phyloP scores from a whole-genome alignment of 208 protist genomes.

The Naegleria gruberi region DNA sequence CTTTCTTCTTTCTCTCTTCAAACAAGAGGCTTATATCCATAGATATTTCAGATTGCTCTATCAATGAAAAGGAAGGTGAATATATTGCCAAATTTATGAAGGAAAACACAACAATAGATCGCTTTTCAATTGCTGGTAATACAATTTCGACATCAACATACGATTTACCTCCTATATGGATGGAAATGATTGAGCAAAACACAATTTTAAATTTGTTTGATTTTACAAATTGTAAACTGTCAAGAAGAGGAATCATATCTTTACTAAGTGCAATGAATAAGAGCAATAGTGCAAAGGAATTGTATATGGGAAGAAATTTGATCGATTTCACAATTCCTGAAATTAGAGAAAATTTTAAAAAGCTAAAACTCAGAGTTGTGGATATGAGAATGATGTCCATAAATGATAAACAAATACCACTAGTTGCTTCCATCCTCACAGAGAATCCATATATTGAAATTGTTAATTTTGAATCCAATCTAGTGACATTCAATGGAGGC shows the following conservation, averaged over 20 bases:
- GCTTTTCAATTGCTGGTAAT: neutral
- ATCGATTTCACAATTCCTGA: neutral
- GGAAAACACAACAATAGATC: neutral
- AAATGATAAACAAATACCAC: neutral
- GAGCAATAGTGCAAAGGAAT: neutral
- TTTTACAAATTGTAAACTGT: neutral
- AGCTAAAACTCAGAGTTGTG: neutral
- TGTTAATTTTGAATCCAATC: neutral
- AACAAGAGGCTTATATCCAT: neutral
- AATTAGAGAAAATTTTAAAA: neutral
- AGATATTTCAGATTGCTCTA: neutral
- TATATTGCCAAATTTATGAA: neutral
- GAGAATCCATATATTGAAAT: neutral
- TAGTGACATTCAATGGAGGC: neutral
- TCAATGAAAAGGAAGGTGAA: neutral
- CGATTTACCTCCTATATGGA: neutral
- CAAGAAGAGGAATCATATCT: neutral
- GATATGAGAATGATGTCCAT: neutral
- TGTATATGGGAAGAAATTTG: neutral
- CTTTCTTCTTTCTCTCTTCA: neutral
- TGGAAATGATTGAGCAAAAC: too few species aligned
- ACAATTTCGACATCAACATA: neutral
- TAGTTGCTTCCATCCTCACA: too few species aligned
- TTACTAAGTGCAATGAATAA: neutral
- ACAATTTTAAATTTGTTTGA: neutral